Conservation (phyloP, 148 eudicot species). For the Chenopodium quinoa region DNA sequence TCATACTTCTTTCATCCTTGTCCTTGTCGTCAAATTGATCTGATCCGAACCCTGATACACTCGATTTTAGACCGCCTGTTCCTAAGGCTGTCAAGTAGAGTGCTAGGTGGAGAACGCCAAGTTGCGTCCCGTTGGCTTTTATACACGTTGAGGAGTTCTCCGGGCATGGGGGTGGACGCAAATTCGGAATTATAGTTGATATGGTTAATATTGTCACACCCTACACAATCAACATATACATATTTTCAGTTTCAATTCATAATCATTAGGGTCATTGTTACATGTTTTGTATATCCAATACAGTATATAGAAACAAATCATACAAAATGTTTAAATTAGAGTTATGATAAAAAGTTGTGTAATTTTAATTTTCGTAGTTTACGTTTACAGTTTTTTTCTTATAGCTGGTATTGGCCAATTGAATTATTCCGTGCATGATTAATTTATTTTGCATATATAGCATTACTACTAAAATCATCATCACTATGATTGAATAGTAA, state of each 20-base stretch:
- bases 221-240: slow-evolving; percentile 26
- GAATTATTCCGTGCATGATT: too few species aligned
- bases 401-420: too few species aligned
- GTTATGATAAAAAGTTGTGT: too few species aligned
- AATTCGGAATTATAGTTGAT: slow-evolving; percentile 60
- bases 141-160: slow-evolving; percentile 40
- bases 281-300: too few species aligned
- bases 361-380: too few species aligned
- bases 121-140: slow-evolving; percentile 49
- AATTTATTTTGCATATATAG: too few species aligned
- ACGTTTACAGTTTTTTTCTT: too few species aligned
- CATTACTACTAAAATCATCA: too few species aligned
- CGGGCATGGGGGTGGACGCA: slow-evolving; percentile 61
- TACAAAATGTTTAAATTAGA: too few species aligned
- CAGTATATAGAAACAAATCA: too few species aligned
- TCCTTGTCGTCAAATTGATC: slow-evolving; percentile 81
- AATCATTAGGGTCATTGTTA: too few species aligned
- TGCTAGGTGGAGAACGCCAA: slow-evolving; percentile 55
- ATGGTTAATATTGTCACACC: slow-evolving; percentile 74
- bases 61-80: slow-evolving; percentile 86
- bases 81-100: slow-evolving; percentile 87
- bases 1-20: slow-evolving; percentile 46
- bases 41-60: slow-evolving; percentile 91
- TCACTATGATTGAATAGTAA: too few species aligned
- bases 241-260: neutral